phyloP scores from a whole-genome alignment of 1,284 basidiomycete species.

The Malassezia caprae region DNA sequence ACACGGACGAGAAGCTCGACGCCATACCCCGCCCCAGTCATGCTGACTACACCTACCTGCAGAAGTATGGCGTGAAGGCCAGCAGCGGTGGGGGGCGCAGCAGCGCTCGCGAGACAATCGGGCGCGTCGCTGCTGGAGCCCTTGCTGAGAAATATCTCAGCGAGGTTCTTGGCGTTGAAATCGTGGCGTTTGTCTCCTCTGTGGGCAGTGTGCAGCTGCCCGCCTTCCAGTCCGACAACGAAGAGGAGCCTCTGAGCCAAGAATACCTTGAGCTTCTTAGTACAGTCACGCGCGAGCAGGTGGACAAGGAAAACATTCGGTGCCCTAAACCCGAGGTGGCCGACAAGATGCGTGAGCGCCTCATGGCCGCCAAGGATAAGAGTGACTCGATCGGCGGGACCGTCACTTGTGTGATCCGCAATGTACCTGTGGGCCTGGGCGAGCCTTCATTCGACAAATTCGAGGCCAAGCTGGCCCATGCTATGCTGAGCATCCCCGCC shows the following conservation, averaged over 20 bases:
- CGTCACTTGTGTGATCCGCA: conserved; percentile 88
- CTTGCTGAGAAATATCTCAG: conserved; percentile 95
- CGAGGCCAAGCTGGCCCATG: conserved; percentile 88
- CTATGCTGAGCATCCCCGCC: conserved; percentile 96
- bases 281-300: conserved; percentile 71
- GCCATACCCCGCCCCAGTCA: conserved; percentile 92
- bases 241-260: conserved; percentile 67
- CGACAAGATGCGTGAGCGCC: conserved; percentile 77
- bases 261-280: conserved; percentile 73
- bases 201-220: conserved; percentile 81
- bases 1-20: conserved; percentile 77
- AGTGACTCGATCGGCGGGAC: conserved; percentile 94
- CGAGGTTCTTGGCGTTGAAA: conserved; percentile 77
- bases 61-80: conserved; percentile 95
- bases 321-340: conserved; percentile 84
- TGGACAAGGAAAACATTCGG: conserved; percentile 76
- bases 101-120: conserved; percentile 92
- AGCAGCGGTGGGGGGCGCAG: conserved; percentile 90
- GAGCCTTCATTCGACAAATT: conserved; percentile 99
- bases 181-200: conserved; percentile 90
- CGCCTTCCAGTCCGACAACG: conserved; percentile 49
- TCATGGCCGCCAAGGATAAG: conserved; percentile 79
- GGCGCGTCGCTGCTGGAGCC: conserved; percentile 91
- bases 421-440: conserved; percentile 78
- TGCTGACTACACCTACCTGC: conserved; percentile 95